phyloP scores from a whole-genome alignment of 1,284 basidiomycete species.

The Leccinum variabile region DNA sequence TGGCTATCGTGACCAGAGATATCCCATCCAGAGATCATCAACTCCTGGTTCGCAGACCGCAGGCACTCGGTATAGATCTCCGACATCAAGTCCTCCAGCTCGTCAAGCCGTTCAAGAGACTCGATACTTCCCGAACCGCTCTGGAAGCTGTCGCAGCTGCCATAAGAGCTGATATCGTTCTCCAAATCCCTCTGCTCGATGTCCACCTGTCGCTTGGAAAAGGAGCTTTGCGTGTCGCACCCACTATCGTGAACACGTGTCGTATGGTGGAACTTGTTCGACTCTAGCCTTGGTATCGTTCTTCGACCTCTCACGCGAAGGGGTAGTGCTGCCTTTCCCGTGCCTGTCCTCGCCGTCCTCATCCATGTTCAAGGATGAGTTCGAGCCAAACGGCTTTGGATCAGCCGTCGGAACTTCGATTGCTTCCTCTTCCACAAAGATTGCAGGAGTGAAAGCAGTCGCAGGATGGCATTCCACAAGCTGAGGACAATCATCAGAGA shows the following conservation, averaged over 20 bases:
- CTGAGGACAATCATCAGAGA: constrained; percentile 3
- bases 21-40: not conserved
- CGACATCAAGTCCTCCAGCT: not conserved
- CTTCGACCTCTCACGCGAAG: not conserved
- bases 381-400: constrained; percentile 10
- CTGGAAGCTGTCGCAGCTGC: not conserved
- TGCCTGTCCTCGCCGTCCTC: constrained; percentile 5
- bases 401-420: not conserved
- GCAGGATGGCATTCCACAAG: constrained; percentile 24
- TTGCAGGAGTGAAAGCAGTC: constrained; percentile 19
- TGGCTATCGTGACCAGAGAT: not conserved
- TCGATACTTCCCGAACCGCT: not conserved
- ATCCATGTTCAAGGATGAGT: constrained; percentile 21
- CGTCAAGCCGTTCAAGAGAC: not conserved
- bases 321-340: not conserved
- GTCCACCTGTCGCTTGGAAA: not conserved
- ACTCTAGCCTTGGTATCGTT: not conserved
- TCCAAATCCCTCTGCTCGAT: not conserved
- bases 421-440: constrained; percentile 27
- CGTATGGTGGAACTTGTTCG: constrained; percentile 20
- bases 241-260: constrained; percentile 3
- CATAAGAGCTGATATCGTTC: not conserved
- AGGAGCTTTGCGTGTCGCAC: too few species aligned
- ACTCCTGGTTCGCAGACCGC: not conserved
- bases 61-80: not conserved